These are phyloP conservation scores for Sextonia rubra DNA, from an alignment of 164 flowering plant species.

Conservation along the genomic window DNA sequence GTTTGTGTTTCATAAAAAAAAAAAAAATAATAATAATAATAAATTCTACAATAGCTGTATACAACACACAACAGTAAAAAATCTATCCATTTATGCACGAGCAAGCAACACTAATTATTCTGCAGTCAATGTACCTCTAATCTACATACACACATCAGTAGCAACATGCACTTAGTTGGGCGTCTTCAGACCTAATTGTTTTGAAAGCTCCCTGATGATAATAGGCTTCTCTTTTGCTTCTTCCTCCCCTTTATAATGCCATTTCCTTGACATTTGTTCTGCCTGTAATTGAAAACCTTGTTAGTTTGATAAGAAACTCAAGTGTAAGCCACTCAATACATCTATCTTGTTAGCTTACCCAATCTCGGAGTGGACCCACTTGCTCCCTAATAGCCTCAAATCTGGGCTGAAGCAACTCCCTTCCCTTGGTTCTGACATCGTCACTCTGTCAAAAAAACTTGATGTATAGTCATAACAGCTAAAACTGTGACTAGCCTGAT, in stretches of 20 bases:
- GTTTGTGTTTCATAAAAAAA: too few relatives aligned
- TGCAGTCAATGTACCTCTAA: too few relatives aligned
- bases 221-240: conserved; percentile 50
- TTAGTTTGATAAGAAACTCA: not conserved
- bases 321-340: not conserved
- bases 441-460: conserved; percentile 36
- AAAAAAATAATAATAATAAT: too few relatives aligned
- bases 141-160: too few relatives aligned
- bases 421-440: conserved; percentile 61
- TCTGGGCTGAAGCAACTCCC: conserved; percentile 54
- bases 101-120: too few relatives aligned
- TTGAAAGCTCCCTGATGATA: conserved; percentile 64
- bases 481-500: not conserved
- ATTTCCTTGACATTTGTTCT: conserved; percentile 51
- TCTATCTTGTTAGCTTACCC: conserved; percentile 42
- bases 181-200: conserved; percentile 43
- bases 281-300: conserved; percentile 37
- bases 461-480: not conserved
- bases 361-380: conserved; percentile 47
- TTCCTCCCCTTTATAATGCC: conserved; percentile 48
- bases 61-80: too few relatives aligned
- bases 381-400: conserved; percentile 45
- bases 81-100: too few relatives aligned
- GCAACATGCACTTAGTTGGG: conserved; percentile 23
- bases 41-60: too few relatives aligned